Evolutionary conservation across 768 basidiomycete genomes (phyloP), one percentile per base, ranked within the genome.

Genomic region (Obba rivulosa): DNA sequence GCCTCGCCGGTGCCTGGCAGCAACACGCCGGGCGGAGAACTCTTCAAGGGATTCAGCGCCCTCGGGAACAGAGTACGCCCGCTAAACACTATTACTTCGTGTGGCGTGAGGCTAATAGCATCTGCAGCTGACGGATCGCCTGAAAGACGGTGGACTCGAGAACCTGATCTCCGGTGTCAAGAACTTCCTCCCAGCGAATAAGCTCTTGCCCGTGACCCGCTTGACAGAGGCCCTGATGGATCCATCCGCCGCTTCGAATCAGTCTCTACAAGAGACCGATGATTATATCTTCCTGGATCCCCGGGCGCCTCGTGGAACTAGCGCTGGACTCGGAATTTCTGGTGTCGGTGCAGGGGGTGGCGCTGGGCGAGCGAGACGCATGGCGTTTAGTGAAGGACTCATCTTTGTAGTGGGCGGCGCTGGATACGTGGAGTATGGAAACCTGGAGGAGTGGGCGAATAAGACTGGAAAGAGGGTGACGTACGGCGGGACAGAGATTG

Each of bases 151-250:
- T 31, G 92, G 92, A n/a, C 76, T 98, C 25, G 94, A 98, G 64
- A 95, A 95, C 64, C 74, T 99, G 14, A 90, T 99, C 53, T 94
- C 93, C 0, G 95, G 94, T 34, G 96, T 99, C 59, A 96, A 95
- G 66, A 97, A 96, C 69, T 93, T 99, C 74, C 69, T 99, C 16
- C 96, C 96, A 1, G 86, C 91, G 2, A 91, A 92, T 63, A 95
- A 99, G 67, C 79, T 96, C 34, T 78, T 96, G 42, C 86, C 92
- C 10, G 82, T 95, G 40, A 97, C 96, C 0, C 84, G 96, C 10
- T 75, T 99, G 25, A 85, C 89, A 1, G 96, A 98, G 61, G 95
- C 96, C 18, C 74, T 99, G 23, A 98, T 98, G 94, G 96, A 99
- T 63, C 94, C 96, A 0, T 85, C 93, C 0, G 77, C 87, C 2